Evolutionary conservation across 2,329 filamentous ascomycete species (phyloP), one percentile per base, ranked within the genome.

Genomic region (Mollisia scopiformis): DNA sequence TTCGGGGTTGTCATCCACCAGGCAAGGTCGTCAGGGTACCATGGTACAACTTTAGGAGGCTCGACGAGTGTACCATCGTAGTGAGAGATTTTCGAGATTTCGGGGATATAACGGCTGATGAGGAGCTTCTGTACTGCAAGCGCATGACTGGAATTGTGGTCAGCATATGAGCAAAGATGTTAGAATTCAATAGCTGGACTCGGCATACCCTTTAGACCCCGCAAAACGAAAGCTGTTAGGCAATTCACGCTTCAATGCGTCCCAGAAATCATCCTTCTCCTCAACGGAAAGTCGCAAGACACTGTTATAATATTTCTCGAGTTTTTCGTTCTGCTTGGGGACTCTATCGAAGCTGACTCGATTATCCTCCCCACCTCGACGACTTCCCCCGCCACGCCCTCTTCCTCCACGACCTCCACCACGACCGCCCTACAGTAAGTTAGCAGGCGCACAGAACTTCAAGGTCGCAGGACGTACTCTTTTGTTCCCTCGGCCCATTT

Each of bases 1-100:
- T 98, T 99, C 64, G 95, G 92, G 6, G 94, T 98, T 49, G 93
- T 97, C 93, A 98, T 98, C 77, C 88, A 93, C 90, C 96, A 99
- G 53, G 95, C 95, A 63, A 99, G 87, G 72, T 92, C 87, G 73
- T 98, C 93, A 43, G 95, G 95, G 75, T 97, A 99, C 92, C 94
- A 98, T 31, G 88, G 81, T 59, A 99, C 89, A 1, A 91, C 85
- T 73, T 86, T 83, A 10, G 95, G 95, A 13, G 95, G 87, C 63
- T 93, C 87, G 67, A 98, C 93, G 14, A 84, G 83, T 70, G 89
- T 83, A 71, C 91, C 94, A 76, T 99, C 92, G 73, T 88, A 86
- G 75, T 91, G 86, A 73, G 91, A 85, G 73, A 97, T 95, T 61
- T 88, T 88, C 55, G 87, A 88, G 68, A 99, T 96, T 71, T 96